phyloP scores from a whole-genome alignment of 495 filamentous ascomycete species.

The Xeromyces bisporus region DNA sequence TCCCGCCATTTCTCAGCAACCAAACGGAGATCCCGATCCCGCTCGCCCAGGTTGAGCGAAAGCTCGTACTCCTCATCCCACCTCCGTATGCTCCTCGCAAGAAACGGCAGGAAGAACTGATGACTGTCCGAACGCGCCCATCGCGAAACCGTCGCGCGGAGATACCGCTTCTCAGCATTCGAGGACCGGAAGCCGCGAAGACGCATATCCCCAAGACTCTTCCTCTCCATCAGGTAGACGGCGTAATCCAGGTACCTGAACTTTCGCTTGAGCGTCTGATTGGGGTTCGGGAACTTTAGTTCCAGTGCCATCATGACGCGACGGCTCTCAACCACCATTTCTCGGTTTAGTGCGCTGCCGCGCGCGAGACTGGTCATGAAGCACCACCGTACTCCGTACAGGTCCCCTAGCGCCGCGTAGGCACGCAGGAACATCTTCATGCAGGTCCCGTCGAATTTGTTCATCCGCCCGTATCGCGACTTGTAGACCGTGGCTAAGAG shows the following conservation, averaged over 20 bases:
- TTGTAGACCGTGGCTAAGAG: slow-evolving; percentile 22
- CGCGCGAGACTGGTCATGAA: slow-evolving; percentile 21
- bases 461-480: slow-evolving; percentile 18
- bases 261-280: not conserved
- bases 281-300: not conserved
- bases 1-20: slow-evolving; percentile 8
- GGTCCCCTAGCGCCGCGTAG: slow-evolving; percentile 12
- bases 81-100: slow-evolving; percentile 3
- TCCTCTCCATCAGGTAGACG: slow-evolving; percentile 9
- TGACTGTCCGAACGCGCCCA: slow-evolving; percentile 4
- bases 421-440: slow-evolving; percentile 29
- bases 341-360: slow-evolving; percentile 10
- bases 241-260: slow-evolving; percentile 7
- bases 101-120: slow-evolving; percentile 3
- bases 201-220: slow-evolving; percentile 8
- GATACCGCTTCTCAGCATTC: slow-evolving; percentile 2
- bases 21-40: slow-evolving; percentile 4
- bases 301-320: slow-evolving; percentile 11
- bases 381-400: slow-evolving; percentile 29
- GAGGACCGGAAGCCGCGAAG: slow-evolving; percentile 4
- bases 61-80: slow-evolving; percentile 21
- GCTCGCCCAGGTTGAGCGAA: slow-evolving; percentile 7
- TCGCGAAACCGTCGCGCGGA: slow-evolving; percentile 5
- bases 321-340: slow-evolving; percentile 20
- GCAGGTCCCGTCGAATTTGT: slow-evolving; percentile 21